Percentiles rank a stretch among this genome's conserved stretches.
Evolutionary conservation across 305 asterid genomes (phyloP).

Genomic region (Fraxinus angustifolia): DNA sequence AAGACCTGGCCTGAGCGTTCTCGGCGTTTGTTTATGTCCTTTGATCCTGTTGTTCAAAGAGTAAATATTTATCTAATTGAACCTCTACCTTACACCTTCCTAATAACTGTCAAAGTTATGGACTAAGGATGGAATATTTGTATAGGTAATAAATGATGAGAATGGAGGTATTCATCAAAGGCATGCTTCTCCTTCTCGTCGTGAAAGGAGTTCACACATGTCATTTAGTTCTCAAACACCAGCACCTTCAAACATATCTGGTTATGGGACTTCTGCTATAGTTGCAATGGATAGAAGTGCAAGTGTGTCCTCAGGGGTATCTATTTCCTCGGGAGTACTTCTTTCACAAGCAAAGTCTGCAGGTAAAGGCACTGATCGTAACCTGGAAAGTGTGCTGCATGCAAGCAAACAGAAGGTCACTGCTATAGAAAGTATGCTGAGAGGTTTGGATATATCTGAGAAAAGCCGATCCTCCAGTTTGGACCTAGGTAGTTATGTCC

Average conservation of each 20-base stretch:
- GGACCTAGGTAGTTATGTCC: slow-evolving; percentile 84
- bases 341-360: slow-evolving; percentile 74
- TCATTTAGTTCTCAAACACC: slow-evolving; percentile 61
- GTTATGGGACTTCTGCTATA: slow-evolving; percentile 97
- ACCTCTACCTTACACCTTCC: slow-evolving; percentile 12
- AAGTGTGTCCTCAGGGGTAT: slow-evolving; percentile 62
- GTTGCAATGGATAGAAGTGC: slow-evolving; percentile 96
- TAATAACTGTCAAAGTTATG: slow-evolving; percentile 17
- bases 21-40: slow-evolving; percentile 75
- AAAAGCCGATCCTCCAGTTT: slow-evolving; percentile 84
- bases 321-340: slow-evolving; percentile 68
- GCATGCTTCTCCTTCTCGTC: slow-evolving; percentile 92
- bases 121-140: slow-evolving; percentile 27
- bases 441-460: slow-evolving; percentile 81
- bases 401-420: slow-evolving; percentile 97
- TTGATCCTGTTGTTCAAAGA: slow-evolving; percentile 97
- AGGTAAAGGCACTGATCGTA: slow-evolving; percentile 70
- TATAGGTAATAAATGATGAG: slow-evolving; percentile 84
- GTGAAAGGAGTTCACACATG: slow-evolving; percentile 71
- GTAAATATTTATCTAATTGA: slow-evolving; percentile 35
- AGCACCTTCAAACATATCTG: slow-evolving; percentile 65
- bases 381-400: slow-evolving; percentile 91
- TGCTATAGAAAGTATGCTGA: slow-evolving; percentile 97
- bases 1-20: slow-evolving; percentile 99
- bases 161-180: slow-evolving; percentile 97